Evolutionary conservation across 129 eudicot species (phyloP), one percentile per base, ranked within the genome.

Genomic region (Sambucus nigra): DNA sequence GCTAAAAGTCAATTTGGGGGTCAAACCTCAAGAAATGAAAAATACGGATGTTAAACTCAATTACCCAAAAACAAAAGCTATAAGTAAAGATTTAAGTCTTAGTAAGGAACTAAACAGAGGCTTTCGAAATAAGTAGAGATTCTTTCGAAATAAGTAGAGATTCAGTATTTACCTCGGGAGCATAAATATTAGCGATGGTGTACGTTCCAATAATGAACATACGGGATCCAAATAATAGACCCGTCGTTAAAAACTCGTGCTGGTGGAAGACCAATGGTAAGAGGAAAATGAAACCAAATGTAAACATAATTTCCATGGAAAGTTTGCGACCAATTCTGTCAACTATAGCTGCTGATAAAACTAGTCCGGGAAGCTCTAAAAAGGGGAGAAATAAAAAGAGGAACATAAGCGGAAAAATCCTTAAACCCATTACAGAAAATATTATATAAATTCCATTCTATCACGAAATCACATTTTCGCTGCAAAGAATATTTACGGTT

Each of bases 301-400:
- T 40, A 12, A 63, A 61, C 95, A 86, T 81, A 21, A 78, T 55
- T 25, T 48, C 76, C 91, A 86, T 75, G 39, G 91, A 78, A 40
- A 47, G 55, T 55, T 73, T 81, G 23, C 95, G 91, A 11, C 95
- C 95, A 20, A 81, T 49, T 54, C 59, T 64, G 68, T 86, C 95
- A 53, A 86, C 78, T 24, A 75, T 77, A 10, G 73, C 13, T 17
- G 81, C 81, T 51, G 92, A 73, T 50, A 86, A 47, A 57, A 68
- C 63, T 55, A 86, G 77, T 60, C 87, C 95, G 13, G 95, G 95
- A 61, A 84, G 54, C 69, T 80, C 94, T 76, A 82, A 31, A 53
- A 63, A 50, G 22, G 33, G 41, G 24, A 20, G 56, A 51, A 31
- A 17, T 40, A 45, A 27, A 45, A 51, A 27, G 19, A 27, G 23